Base-by-base conservation (phyloP, 2,329 filamentous ascomycete species). In the Westerdykella ornata region DNA sequence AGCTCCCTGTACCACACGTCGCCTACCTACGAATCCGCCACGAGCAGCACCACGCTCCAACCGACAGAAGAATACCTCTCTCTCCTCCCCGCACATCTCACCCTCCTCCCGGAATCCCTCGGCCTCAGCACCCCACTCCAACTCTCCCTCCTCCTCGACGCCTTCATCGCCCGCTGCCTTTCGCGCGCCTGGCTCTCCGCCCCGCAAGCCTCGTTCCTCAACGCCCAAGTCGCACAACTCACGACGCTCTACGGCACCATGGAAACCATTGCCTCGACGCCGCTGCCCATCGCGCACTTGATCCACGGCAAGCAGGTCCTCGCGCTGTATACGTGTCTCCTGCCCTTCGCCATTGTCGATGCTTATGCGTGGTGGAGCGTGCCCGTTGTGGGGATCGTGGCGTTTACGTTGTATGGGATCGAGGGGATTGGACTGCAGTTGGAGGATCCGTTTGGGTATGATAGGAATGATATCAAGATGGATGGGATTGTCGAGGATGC, bases 381-480 rank as follows among this genome's bases (percentile, higher is more conserved):
- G 1, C 71, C 75, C 1, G 72, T 82, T 19, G 75, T 79, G 0
- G 72, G 72, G 1, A 70, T 82, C 11, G 73, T 82, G 4, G 73
- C 74, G 3, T 82, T 83, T 51, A 82, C 80, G 0, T 65, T 82
- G 2, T 82, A 83, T 45, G 78, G 77, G 0, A 80, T 80, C 18
- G 77, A 80, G 45, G 78, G 77, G 1, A 82, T 82, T 41, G 79
- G 77, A 9, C 72, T 71, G 3, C 78, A 81, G 58, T 66, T 82
- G 1, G 80, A 83, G 55, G 80, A 83, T 55, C 80, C 80, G 1
- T 82, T 83, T 56, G 80, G 80, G 2, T 79, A 79, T 42, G 79
- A 81, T 48, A 72, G 74, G 53, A 81, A 81, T 42, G 79, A 82
- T 55, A 82, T 83, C 62, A 81, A 81, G 55, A 80, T 82, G 72